Evolutionary conservation across 1,284 basidiomycete genomes (phyloP), one percentile per base, ranked within the genome.

Genomic region (Boletus hoseneyae): DNA sequence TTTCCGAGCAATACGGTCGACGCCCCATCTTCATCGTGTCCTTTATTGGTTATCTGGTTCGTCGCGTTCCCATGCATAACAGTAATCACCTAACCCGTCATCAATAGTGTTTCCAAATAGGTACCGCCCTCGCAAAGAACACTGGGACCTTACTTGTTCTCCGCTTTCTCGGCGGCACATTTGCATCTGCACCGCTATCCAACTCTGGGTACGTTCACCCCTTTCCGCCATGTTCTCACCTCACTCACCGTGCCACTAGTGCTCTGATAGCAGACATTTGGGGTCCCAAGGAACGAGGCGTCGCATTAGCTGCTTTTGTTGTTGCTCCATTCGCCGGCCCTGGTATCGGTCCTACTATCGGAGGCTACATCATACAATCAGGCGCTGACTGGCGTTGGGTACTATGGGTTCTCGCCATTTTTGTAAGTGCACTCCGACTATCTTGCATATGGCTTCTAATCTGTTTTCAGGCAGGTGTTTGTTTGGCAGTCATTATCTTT

Each of bases 251-350:
- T 32, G 9, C 40, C 40, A 12, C n/a, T 42, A 77, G 76, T 12
- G 78, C 73, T 6, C 45, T 79, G 19, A 73, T 90, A 36, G 78
- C 83, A 10, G 80, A 81, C 52, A 72, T 82, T 15, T 92, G 87
- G 86, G 84, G 87, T 55, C 75, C 77, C 0, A 79, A 79, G 53
- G 77, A 75, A 29, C 74, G 88, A 42, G 87, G 87, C 9, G 78
- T 81, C 47, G 87, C 88, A 0, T 70, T 90, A 48, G 80, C 82
- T 13, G 63, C 86, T 43, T 90, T 89, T 61, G 76, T 81, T 1
- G 64, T 88, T 6, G 85, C 87, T 4, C 90, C 90, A 1, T 92
- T 93, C 58, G 85, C 86, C 6, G 87, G 87, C n/a, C 82, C 82
- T 3, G 73, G 74, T 0, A 53, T 83, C 21, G 87, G 84, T 0